phyloP scores from a whole-genome alignment of 495 filamentous ascomycete species.

The Talaromyces proteolyticus region DNA sequence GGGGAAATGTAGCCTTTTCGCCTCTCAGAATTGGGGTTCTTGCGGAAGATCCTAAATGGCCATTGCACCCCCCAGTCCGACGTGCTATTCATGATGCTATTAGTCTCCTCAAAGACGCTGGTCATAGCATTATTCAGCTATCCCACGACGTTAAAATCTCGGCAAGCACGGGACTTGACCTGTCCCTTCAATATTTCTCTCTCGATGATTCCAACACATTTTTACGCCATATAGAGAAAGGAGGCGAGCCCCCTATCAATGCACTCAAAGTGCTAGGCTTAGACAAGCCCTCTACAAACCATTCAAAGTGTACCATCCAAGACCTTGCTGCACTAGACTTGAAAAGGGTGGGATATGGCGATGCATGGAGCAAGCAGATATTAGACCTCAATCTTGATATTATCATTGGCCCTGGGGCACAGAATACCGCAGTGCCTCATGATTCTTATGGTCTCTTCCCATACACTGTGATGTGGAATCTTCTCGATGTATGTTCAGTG shows the following conservation, averaged over 20 bases:
- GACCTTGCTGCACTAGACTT: constrained; percentile 9
- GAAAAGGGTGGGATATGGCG: constrained; percentile 4
- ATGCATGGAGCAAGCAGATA: background rate
- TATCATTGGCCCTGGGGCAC: constrained; percentile 37
- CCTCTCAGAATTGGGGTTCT: constrained; percentile 18
- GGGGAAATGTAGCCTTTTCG: background rate
- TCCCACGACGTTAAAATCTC: constrained; percentile 9
- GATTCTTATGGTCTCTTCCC: constrained; percentile 40
- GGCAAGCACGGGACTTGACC: constrained; percentile 10
- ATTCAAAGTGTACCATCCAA: background rate
- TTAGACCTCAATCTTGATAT: constrained; percentile 28
- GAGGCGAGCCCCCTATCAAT: constrained; percentile 21
- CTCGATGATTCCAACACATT: background rate
- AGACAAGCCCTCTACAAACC: background rate
- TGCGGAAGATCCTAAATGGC: constrained; percentile 16
- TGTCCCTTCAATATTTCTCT: constrained; percentile 22
- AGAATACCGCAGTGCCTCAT: constrained; percentile 39
- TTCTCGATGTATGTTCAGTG: constrained; percentile 44
- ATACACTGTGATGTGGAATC: constrained; percentile 45
- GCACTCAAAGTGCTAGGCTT: background rate
- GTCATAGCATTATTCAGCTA: constrained; percentile 33
- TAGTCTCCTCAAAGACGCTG: constrained; percentile 34
- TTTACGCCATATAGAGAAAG: constrained; percentile 9
- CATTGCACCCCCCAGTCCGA: constrained; percentile 42
- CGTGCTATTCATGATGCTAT: constrained; percentile 39